Base-by-base conservation (phyloP, 1,284 basidiomycete genomes). In the Erythrobasidium hasegawianum region DNA sequence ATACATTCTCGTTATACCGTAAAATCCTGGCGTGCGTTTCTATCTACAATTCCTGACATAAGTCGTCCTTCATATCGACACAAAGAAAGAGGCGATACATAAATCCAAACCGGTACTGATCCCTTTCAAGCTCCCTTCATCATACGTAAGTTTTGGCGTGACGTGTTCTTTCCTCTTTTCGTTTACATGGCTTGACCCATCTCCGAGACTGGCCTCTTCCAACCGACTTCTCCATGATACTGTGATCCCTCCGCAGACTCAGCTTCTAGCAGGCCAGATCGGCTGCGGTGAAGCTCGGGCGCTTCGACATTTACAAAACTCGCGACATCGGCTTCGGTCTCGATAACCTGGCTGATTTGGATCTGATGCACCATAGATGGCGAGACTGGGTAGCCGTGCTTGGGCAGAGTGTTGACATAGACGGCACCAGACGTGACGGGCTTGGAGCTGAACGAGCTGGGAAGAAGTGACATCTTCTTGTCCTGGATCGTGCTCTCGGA, bases 351-450 rank as follows among this genome's bases (percentile, higher is more conserved):
- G 9, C 24, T 39, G 24, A 64, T 53, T 14, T 56, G 41, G 16
- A 64, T 53, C 26, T 64, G 61, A 50, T 64, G 61, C 18, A 57
- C 54, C 16, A 64, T 24, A 8, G 61, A 64, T n/a, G 61, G 61
- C 53, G 53, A 52, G 18, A 64, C 50, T n/a, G 50, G 50, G 50
- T 20, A 53, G 50, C 20, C 26, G 20, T 53, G 50, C 50, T 53
- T 29, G 40, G n/a, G 14, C 22, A 27, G 20, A 29, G 61, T 1
- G 7, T 20, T 22, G 22, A 29, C 22, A 20, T 24, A 53, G 20
- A 53, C 9, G 20, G 26, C 50, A 26, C 11, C 24, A 5, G 43
- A 18, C 43, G 16, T 7, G 14, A 47, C 14, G 14, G 43, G 43
- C 43, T n/a, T 47, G n/a, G 43, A 47, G 22, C 22, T 47, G 43